A percentile compares a stretch with the other conserved stretches of the same genome.
Evolutionary conservation across 306 rosid genomes (phyloP).

Genomic region (Senna siamea): DNA sequence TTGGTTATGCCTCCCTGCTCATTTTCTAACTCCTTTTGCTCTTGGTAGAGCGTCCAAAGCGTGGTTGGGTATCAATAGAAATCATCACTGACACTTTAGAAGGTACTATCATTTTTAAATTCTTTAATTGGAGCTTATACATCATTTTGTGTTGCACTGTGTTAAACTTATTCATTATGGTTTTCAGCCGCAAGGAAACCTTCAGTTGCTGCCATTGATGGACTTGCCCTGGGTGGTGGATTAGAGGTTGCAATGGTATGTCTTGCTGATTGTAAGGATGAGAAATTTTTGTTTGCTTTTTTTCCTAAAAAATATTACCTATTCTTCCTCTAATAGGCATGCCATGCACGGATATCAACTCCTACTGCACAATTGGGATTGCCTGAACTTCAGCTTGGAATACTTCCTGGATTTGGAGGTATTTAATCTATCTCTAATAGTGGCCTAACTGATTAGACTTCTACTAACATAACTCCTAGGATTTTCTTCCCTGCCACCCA

Average conservation of each 20-base stretch:
- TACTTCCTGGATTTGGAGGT: conserved; percentile 99
- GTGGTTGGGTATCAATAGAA: conserved; percentile 73
- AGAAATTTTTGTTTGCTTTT: neutral
- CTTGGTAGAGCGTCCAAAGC: conserved; percentile 50
- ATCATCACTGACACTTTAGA: conserved; percentile 72
- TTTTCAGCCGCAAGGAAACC: conserved; percentile 82
- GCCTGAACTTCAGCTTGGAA: conserved; percentile 98
- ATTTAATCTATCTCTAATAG: conserved; percentile 27
- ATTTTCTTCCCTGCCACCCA: neutral
- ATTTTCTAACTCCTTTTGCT: conserved; percentile 34
- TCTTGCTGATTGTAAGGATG: conserved; percentile 23
- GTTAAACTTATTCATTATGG: conserved; percentile 35
- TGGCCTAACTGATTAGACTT: neutral
- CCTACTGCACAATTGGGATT: conserved; percentile 87
- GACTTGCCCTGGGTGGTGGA: conserved; percentile 98
- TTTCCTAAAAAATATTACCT: conserved; percentile 8
- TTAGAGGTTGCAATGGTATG: conserved; percentile 96
- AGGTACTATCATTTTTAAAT: conserved; percentile 51
- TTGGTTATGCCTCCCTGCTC: conserved; percentile 5
- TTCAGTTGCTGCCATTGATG: conserved; percentile 95
- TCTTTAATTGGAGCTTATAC: conserved; percentile 8
- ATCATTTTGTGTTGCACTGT: conserved; percentile 7
- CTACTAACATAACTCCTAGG: neutral
- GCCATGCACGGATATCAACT: conserved; percentile 89
- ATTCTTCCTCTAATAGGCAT: conserved; percentile 58